These are phyloP conservation scores for Sclerotinia minor DNA, from an alignment of 2,329 filamentous ascomycete species.

Conservation along the genomic window DNA sequence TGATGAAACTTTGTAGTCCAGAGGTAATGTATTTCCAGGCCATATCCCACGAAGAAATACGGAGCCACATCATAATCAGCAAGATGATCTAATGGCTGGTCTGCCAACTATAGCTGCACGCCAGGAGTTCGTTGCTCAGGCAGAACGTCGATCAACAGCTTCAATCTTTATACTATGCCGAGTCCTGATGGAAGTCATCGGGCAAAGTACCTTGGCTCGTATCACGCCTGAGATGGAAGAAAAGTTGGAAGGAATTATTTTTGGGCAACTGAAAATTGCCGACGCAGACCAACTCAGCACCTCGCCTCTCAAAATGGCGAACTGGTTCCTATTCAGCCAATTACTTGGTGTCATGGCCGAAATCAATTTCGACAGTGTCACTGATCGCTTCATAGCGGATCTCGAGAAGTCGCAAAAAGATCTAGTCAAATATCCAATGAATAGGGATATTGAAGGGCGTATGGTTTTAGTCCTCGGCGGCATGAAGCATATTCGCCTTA, in stretches of 20 bases:
- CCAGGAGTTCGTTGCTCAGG: constrained; percentile 73
- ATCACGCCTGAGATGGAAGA: constrained; percentile 92
- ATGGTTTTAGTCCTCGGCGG: constrained; percentile 85
- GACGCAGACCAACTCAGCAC: constrained; percentile 77
- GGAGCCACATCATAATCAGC: constrained; percentile 53
- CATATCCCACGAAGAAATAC: constrained; percentile 68
- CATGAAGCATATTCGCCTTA: constrained; percentile 85
- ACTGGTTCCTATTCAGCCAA: constrained; percentile 93
- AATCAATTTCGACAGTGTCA: constrained; percentile 83
- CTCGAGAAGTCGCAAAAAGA: constrained; percentile 78
- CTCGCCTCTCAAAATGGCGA: constrained; percentile 83
- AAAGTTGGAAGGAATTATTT: constrained; percentile 92
- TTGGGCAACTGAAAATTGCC: constrained; percentile 87
- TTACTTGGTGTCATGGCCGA: constrained; percentile 95
- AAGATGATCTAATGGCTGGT: constrained; percentile 29
- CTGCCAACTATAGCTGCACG: constrained; percentile 45
- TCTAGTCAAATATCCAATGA: constrained; percentile 67
- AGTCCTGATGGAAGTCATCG: constrained; percentile 90
- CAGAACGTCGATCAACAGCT: constrained; percentile 86
- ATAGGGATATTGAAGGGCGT: constrained; percentile 72
- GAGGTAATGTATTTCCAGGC: constrained; percentile 32
- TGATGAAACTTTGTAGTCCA: constrained; percentile 30
- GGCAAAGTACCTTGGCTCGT: constrained; percentile 77
- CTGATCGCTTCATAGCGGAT: constrained; percentile 77
- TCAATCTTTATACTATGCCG: constrained; percentile 96